Evolutionary conservation across 345 rosid genomes (phyloP).

Genomic region (Murraya koenigii): DNA sequence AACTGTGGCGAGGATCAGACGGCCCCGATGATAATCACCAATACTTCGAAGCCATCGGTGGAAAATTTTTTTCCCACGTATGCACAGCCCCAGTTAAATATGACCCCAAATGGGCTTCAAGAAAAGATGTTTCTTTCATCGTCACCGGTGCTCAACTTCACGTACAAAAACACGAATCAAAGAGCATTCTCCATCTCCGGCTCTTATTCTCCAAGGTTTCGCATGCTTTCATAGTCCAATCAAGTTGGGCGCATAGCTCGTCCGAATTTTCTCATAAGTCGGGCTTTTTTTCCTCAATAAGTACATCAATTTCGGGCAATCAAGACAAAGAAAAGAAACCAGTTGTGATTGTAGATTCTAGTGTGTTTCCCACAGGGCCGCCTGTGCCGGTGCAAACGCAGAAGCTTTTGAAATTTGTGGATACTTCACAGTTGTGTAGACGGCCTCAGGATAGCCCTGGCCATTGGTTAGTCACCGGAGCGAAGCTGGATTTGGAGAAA

Average conservation of each 20-base stretch:
- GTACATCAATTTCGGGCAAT: conserved; percentile 50
- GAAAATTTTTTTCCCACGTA: conserved; percentile 66
- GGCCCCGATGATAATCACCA: conserved; percentile 23
- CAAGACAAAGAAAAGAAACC: conserved; percentile 36
- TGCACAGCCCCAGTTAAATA: conserved; percentile 74
- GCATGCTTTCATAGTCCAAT: conserved; percentile 35
- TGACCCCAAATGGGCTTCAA: conserved; percentile 45
- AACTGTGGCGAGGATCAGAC: conserved; percentile 69
- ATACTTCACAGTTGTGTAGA: conserved; percentile 61
- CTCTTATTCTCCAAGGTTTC: conserved; percentile 62
- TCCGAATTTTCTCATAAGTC: conserved; percentile 56
- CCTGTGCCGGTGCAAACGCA: conserved; percentile 67
- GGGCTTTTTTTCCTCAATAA: conserved; percentile 69
- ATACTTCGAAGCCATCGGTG: conserved; percentile 54
- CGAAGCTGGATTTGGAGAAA: conserved; percentile 60
- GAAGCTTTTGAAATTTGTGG: conserved; percentile 74
- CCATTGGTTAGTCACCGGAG: conserved; percentile 88
- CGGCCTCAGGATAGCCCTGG: conserved; percentile 93
- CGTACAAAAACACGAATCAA: conserved; percentile 63
- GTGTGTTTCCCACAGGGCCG: conserved; percentile 84
- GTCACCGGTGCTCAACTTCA: conserved; percentile 93
- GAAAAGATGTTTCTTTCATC: conserved; percentile 49
- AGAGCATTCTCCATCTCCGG: conserved; percentile 71
- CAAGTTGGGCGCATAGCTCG: conserved; percentile 59
- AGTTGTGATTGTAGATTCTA: conserved; percentile 57